Evolutionary conservation across 805 yeast genomes (phyloP), one percentile per base, ranked within the genome.

Genomic region (Saturnispora besseyi): DNA sequence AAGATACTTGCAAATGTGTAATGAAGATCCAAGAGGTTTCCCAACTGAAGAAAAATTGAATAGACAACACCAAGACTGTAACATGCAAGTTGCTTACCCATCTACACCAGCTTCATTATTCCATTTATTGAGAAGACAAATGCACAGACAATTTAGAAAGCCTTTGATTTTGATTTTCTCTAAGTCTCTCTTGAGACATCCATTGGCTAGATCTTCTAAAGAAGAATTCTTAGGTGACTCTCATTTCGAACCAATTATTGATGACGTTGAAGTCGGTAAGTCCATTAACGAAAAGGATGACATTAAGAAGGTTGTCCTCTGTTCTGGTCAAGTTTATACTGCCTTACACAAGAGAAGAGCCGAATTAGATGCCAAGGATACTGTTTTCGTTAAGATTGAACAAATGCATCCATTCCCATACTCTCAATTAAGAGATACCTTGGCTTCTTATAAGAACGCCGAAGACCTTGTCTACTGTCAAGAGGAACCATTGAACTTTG

Each of bases 351-450:
- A 89, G 82, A 86, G 79, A 68, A 91, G 99, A 74, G 87, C 79
- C 51, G 67, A 82, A 26, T 59, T 85, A 53, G 86, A 75, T 46
- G 83, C 87, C 70, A 87, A 79, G 69, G 80, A 80, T 60, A 88
- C 97, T 52, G 96, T 98, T 3, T 75, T 93, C 68, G 69, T 90
- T 62, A 87, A 82, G 72, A 63, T 93, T 61, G 99, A 93, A 73
- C 98, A 93, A 76, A 66, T 90, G 63, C 97, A 93, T 66, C 99
- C 99, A 70, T 93, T 93, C 97, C 99, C 99, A 71, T 93, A 75
- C 72, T 90, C 93, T 50, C 96, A 87, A 74, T 72, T 93, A 61
- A 84, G 87, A 65, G 97, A 91, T 59, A 73, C 87, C 28, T 72
- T 93, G 61, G 75, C 85, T 71, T 67, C 81, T 44, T 93, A 84